Evolutionary conservation across 768 basidiomycete species (phyloP).

Genomic region (Strobilomyces echinocephalus): DNA sequence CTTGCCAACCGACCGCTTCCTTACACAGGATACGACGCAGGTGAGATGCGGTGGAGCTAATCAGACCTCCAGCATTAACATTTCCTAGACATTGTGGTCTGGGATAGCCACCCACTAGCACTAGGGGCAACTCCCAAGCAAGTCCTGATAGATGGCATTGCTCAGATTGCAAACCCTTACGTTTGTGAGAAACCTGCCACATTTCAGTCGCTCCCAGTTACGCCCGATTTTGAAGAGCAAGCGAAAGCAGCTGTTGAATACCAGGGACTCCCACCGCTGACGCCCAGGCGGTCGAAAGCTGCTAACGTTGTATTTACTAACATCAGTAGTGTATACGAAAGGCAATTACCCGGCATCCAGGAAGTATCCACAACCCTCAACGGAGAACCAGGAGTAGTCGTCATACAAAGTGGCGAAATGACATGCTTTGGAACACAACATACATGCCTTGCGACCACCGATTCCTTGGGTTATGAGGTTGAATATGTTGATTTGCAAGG

Average conservation of each 20-base stretch:
- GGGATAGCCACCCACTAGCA: slow-evolving; percentile 74
- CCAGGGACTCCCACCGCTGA: slow-evolving; percentile 69
- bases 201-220: slow-evolving; percentile 48
- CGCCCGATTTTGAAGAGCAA: slow-evolving; percentile 64
- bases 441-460: slow-evolving; percentile 21
- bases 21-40: slow-evolving; percentile 63
- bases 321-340: slow-evolving; percentile 48
- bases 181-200: slow-evolving; percentile 48
- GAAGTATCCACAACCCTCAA: slow-evolving; percentile 17
- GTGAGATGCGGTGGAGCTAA: slow-evolving; percentile 22
- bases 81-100: slow-evolving; percentile 59
- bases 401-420: slow-evolving; percentile 51
- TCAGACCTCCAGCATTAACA: not conserved
- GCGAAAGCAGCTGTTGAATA: slow-evolving; percentile 52
- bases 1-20: not conserved
- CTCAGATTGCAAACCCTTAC: slow-evolving; percentile 52
- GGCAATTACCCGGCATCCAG: slow-evolving; percentile 24
- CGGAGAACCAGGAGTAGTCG: slow-evolving; percentile 36
- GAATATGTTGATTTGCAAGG: slow-evolving; percentile 56
- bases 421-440: slow-evolving; percentile 42
- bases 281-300: slow-evolving; percentile 34
- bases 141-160: slow-evolving; percentile 81
- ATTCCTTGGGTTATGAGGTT: slow-evolving; percentile 19
- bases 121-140: slow-evolving; percentile 77
- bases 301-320: slow-evolving; percentile 58